phyloP scores from a whole-genome alignment of 805 yeast species.

The Ogataea neopini region DNA sequence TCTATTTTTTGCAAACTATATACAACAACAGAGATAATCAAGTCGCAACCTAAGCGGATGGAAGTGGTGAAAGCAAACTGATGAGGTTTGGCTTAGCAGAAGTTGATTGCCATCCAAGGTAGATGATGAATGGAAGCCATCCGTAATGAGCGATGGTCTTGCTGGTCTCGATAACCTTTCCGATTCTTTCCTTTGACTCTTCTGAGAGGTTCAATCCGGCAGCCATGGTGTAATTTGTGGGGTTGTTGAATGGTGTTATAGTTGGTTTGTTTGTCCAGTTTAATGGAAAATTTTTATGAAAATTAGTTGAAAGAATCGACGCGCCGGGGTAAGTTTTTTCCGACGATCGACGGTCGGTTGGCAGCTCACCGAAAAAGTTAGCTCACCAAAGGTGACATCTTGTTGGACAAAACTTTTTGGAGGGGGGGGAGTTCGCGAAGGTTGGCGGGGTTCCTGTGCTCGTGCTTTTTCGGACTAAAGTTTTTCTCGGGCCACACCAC shows the following conservation, averaged over 20 bases:
- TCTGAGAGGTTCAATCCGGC: constrained; percentile 42
- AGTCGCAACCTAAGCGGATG: constrained; percentile 53
- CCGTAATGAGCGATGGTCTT: constrained; percentile 93
- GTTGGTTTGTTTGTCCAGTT: not conserved
- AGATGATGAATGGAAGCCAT: constrained; percentile 92
- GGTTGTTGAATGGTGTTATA: not conserved
- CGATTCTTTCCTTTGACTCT: constrained; percentile 76
- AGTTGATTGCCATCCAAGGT: constrained; percentile 84
- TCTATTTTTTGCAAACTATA: constrained; percentile 6
- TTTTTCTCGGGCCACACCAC: too few relatives aligned
- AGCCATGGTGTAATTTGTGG: constrained; percentile 30
- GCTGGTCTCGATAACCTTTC: constrained; percentile 77
- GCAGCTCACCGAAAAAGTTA: too few relatives aligned
- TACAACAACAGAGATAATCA: constrained; percentile 6
- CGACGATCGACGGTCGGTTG: constrained; percentile 13
- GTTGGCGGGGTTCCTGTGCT: not conserved
- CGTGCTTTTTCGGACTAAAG: too few relatives aligned
- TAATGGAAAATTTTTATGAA: not conserved
- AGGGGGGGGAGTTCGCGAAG: too few relatives aligned
- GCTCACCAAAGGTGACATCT: too few relatives aligned
- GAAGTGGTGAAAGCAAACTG: constrained; percentile 75
- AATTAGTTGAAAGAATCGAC: not conserved
- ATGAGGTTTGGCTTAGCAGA: constrained; percentile 82
- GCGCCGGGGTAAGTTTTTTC: constrained; percentile 4
- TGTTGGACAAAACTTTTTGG: too few relatives aligned